Base-by-base conservation (phyloP, 2,329 filamentous ascomycete genomes). In the Paracoccidioides lutzii region DNA sequence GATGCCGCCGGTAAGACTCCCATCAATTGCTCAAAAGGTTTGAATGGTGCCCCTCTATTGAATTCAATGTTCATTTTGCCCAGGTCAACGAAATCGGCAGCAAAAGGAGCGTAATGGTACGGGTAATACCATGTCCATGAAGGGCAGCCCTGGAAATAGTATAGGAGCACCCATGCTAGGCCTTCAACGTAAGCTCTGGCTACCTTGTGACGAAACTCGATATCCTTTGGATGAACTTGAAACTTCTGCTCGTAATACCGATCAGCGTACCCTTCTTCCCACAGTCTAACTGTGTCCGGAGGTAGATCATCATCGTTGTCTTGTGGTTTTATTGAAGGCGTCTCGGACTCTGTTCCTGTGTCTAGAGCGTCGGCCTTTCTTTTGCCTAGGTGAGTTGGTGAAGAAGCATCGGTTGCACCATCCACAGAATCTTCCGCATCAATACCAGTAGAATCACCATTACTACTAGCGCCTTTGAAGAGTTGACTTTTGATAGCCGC, bases 111-210 rank as follows among this genome's bases (percentile, higher is more conserved):
- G 68, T 98, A 98, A 68, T 98, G 93, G 66, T 97, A 95, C 0
- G 93, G 93, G 67, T 96, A 98, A 69, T 93, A 98, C 93, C 93
- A 98, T 53, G 91, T 94, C 93, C 94, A 98, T 0, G 90, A 96
- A 28, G 93, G 90, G 65, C 93, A 98, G 32, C 93, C 93, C 71
- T 98, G 93, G 71, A 96, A 95, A 70, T 98, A 98, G 72, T 98
- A 98, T 40, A 90, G 78, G 52, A 98, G 76, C 42, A 98, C 93
- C 93, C 94, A 98, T 28, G 87, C 87, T 8, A 98, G 79, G 40
- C 93, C 93, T 75, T 97, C 90, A 10, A 91, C 90, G 69, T 98
- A 98, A n/a, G 88, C 82, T 54, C 83, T 81, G 40, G 87, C 93
- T 56, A 98, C 94, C 66, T 89, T 81, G 70, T 90, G 86, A 54